Conservation (phyloP, 345 rosid genomes). For the Syzygium grande region DNA sequence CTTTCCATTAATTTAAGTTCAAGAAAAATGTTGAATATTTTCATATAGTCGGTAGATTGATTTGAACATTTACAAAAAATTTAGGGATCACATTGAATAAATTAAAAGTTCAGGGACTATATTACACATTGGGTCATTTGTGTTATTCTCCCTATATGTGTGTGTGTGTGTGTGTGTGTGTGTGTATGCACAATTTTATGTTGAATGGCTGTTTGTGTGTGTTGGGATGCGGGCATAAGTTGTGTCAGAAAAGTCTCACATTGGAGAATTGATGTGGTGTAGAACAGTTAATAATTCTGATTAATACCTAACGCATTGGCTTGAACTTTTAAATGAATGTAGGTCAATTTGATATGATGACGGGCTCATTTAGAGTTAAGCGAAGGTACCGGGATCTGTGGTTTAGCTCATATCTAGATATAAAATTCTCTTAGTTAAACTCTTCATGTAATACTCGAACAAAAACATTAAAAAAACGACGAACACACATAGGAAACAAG, state of each 20-base stretch:
- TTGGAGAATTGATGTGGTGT: accelerated
- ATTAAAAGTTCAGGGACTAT: no score
- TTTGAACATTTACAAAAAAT: no score
- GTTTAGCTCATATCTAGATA: background rate
- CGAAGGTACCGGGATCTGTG: background rate
- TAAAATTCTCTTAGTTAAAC: background rate
- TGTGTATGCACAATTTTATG: background rate
- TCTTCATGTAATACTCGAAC: background rate
- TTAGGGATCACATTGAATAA: no score
- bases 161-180: no score
- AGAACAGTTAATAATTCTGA: background rate
- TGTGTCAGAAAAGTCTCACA: background rate
- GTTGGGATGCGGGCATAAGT: background rate
- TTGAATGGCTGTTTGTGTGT: background rate
- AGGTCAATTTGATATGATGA: background rate
- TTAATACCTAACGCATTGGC: background rate
- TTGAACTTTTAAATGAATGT: background rate
- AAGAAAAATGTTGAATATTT: no score
- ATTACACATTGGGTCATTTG: no score
- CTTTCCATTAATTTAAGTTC: no score
- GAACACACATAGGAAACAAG: background rate
- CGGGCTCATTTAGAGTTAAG: accelerated
- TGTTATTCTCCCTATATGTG: no score
- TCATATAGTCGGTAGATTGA: no score
- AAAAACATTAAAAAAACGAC: background rate